Percentiles rank a stretch among this genome's conserved stretches.
Conservation (phyloP, 331 rosid species). For the Acacia pycnantha region DNA sequence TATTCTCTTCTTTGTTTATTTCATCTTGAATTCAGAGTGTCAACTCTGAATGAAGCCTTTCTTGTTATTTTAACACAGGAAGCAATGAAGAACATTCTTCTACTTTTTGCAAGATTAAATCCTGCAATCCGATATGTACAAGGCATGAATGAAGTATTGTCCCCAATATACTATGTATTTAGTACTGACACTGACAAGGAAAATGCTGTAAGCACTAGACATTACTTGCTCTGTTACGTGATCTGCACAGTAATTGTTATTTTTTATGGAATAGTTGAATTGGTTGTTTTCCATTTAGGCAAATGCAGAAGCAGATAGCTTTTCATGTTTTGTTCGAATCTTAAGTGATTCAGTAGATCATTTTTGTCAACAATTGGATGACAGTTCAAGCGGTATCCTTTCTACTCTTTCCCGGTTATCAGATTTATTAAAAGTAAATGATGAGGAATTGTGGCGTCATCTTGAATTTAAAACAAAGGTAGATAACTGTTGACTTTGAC, state of each 20-base stretch:
- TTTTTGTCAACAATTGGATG: conserved; percentile 80
- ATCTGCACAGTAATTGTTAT: background rate
- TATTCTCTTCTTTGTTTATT: background rate
- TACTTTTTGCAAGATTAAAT: conserved; percentile 71
- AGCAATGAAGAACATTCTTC: conserved; percentile 79
- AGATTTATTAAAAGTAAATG: conserved; percentile 62
- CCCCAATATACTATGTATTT: conserved; percentile 70
- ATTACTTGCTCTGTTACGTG: conserved; percentile 11
- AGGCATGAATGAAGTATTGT: conserved; percentile 94
- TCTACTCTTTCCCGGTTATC: conserved; percentile 67
- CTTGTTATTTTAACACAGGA: conserved; percentile 46
- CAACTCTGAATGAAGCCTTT: conserved; percentile 7
- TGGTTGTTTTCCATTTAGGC: conserved; percentile 38
- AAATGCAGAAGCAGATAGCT: conserved; percentile 86
- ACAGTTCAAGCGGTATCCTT: conserved; percentile 71
- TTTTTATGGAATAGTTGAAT: conserved; percentile 1
- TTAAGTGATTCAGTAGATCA: conserved; percentile 78
- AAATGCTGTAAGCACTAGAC: conserved; percentile 58
- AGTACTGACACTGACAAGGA: conserved; percentile 59
- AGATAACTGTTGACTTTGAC: conserved; percentile 11
- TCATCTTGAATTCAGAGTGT: background rate
- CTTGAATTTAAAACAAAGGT: conserved; percentile 79
- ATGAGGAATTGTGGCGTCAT: conserved; percentile 77
- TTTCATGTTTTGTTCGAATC: conserved; percentile 74
- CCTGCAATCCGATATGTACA: conserved; percentile 83